These are phyloP conservation scores for Hypoxylon cercidicola DNA, from an alignment of 495 filamentous ascomycete species.

Conservation along the genomic window DNA sequence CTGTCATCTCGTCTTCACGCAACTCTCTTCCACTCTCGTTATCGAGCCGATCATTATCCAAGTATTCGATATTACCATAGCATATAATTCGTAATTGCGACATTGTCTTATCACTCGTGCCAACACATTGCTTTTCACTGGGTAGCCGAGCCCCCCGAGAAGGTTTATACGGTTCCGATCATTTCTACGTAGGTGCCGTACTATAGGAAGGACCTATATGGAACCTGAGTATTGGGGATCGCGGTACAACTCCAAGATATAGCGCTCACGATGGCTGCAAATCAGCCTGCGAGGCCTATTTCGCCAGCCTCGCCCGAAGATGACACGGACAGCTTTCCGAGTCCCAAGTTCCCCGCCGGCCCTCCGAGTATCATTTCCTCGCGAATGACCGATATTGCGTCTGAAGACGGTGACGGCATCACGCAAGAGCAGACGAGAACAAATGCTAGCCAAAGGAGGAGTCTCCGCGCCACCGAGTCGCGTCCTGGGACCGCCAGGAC, in stretches of 20 bases:
- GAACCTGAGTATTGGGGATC: conserved; percentile 7
- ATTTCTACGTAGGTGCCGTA: background rate
- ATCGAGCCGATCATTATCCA: background rate
- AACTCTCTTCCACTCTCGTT: conserved; percentile 8
- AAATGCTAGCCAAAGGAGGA: conserved; percentile 49
- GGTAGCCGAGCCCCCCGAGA: conserved; percentile 1
- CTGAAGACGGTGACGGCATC: conserved; percentile 60
- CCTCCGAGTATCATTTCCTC: conserved; percentile 81
- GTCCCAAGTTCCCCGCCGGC: conserved; percentile 51
- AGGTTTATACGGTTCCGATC: background rate
- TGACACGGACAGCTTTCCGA: conserved; percentile 53
- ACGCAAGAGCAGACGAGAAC: conserved; percentile 45
- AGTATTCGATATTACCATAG: conserved; percentile 9
- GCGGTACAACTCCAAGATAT: background rate
- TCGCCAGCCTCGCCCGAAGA: conserved; percentile 50
- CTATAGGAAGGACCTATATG: conserved; percentile 11
- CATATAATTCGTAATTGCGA: background rate
- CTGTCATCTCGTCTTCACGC: background rate
- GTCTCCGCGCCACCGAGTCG: conserved; percentile 56
- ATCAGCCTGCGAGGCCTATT: conserved; percentile 46
- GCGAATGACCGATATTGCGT: conserved; percentile 82
- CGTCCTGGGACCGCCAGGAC: conserved; percentile 62
- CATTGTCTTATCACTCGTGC: background rate
- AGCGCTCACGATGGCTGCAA: conserved; percentile 47
- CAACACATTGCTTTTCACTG: background rate